These are phyloP conservation scores for Carex cristatella DNA, from an alignment of 176 grass and related monocot species.

Conservation along the genomic window DNA sequence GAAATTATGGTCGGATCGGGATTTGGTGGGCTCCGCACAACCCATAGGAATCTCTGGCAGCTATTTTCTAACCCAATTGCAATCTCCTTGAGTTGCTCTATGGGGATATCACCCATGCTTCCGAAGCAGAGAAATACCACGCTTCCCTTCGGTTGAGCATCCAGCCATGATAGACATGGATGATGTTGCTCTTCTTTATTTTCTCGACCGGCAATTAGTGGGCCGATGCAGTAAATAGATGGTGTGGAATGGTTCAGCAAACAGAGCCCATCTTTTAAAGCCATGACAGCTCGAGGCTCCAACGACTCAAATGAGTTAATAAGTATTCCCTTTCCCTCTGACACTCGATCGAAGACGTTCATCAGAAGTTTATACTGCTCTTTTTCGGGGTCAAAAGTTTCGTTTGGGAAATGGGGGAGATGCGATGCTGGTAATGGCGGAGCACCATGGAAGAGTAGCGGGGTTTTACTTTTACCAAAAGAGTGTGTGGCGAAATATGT, in stretches of 20 bases:
- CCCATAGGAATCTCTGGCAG: too few species aligned
- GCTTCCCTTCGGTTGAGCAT: constrained; percentile 24
- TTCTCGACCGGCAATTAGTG: background rate
- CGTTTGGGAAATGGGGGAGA: background rate
- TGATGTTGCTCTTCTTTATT: background rate
- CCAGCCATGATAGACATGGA: constrained; percentile 30
- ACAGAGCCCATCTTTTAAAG: constrained; percentile 1
- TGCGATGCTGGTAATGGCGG: constrained; percentile 3
- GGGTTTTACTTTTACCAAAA: background rate
- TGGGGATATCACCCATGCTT: constrained; percentile 14
- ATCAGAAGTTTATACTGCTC: background rate
- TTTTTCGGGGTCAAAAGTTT: background rate
- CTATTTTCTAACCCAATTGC: constrained; percentile 19
- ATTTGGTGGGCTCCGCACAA: too few species aligned
- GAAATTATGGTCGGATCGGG: background rate
- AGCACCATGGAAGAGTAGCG: constrained; percentile 12
- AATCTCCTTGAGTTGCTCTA: constrained; percentile 28
- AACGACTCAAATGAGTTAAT: constrained; percentile 25
- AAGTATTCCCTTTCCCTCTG: constrained; percentile 19
- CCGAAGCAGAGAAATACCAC: constrained; percentile 42
- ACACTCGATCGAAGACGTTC: background rate
- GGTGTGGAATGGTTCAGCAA: constrained; percentile 4
- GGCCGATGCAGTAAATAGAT: constrained; percentile 19
- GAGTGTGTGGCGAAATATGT: background rate
- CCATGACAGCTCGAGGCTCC: constrained; percentile 7